Percentiles rank a stretch among this genome's conserved stretches.
These are phyloP conservation scores for Fusarium brevicatenulatum DNA, from an alignment of 2,329 filamentous ascomycete species.

Conservation along the genomic window DNA sequence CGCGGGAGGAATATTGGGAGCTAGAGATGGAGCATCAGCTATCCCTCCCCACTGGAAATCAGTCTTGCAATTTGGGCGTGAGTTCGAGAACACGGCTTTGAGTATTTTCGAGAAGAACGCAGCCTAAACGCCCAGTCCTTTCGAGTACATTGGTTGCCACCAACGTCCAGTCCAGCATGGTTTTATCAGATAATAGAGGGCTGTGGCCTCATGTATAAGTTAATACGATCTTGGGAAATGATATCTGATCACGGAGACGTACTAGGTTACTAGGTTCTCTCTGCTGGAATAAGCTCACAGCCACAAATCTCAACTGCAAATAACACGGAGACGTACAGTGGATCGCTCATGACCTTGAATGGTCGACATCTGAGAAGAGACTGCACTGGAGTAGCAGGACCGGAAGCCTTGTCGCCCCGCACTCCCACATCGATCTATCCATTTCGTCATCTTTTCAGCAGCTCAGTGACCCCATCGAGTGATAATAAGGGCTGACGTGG, in stretches of 20 bases:
- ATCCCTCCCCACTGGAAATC: conserved; percentile 55
- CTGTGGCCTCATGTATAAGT: neutral
- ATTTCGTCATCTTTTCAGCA: no score
- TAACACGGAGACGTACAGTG: no score
- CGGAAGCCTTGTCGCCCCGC: neutral
- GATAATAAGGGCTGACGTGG: neutral
- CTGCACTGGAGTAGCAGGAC: no score
- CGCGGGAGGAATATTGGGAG: conserved; percentile 57
- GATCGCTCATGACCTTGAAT: no score
- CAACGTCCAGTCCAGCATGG: neutral
- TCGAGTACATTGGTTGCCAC: accelerated
- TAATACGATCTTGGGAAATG: accelerated
- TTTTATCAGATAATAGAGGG: no score
- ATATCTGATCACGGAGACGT: neutral
- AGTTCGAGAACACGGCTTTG: conserved; percentile 45
- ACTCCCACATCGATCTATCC: neutral
- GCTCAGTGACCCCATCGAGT: neutral
- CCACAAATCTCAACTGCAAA: no score
- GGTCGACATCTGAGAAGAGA: no score
- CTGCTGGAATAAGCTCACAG: no score
- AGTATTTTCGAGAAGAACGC: neutral
- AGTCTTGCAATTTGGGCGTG: conserved; percentile 52
- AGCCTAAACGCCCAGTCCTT: neutral
- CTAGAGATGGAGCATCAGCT: conserved; percentile 54
- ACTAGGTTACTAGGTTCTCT: no score